phyloP scores from a whole-genome alignment of 805 yeast species.

The Yamadazyma philogaea region DNA sequence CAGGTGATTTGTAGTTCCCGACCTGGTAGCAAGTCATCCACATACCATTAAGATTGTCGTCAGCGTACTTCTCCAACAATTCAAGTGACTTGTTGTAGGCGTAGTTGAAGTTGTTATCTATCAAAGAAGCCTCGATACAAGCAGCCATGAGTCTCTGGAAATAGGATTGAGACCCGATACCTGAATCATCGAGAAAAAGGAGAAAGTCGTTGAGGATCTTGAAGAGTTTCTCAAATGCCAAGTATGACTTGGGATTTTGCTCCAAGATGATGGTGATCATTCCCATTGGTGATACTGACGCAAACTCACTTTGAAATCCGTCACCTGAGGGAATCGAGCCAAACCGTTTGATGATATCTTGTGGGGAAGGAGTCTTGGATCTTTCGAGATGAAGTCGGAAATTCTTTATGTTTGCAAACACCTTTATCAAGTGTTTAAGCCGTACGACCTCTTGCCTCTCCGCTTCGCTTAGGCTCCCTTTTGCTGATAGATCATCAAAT shows the following conservation, averaged over 20 bases:
- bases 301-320: conserved; percentile 11
- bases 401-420: conserved; percentile 32
- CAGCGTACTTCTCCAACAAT: conserved; percentile 27
- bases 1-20: conserved; percentile 47
- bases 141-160: conserved; percentile 38
- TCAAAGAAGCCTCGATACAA: conserved; percentile 67
- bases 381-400: conserved; percentile 31
- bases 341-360: conserved; percentile 29
- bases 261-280: conserved; percentile 48
- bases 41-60: conserved; percentile 24
- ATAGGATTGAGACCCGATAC: conserved; percentile 15
- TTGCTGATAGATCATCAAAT: conserved; percentile 19
- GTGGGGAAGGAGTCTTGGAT: conserved; percentile 38
- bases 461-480: conserved; percentile 6
- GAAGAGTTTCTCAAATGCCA: conserved; percentile 40
- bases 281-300: conserved; percentile 25
- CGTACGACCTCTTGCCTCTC: conserved; percentile 9
- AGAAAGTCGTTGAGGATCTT: conserved; percentile 40
- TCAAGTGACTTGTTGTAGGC: conserved; percentile 48
- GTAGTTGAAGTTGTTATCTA: conserved; percentile 56
- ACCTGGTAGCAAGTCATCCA: conserved; percentile 80
- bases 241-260: conserved; percentile 51
- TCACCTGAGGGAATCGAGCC: conserved; percentile 15
- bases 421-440: conserved; percentile 36
- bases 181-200: conserved; percentile 32